Evolutionary conservation across 2,329 filamentous ascomycete species (phyloP), one percentile per base, ranked within the genome.

Genomic region (Penicillium fuscoglaucum): DNA sequence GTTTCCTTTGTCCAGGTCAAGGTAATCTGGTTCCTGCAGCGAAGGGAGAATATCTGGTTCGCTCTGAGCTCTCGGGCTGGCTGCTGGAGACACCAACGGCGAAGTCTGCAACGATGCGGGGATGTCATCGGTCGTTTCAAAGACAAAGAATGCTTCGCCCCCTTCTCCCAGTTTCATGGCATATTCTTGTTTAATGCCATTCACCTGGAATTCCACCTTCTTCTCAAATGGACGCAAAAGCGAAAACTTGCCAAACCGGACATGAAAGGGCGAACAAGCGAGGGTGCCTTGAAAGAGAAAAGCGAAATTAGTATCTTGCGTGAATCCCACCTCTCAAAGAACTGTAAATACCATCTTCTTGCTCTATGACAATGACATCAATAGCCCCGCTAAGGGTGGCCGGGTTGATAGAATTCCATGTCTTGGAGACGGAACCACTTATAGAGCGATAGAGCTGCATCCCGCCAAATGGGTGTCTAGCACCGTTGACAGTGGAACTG

Each of bases 331-430:
- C 12, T n/a, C 19, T 21, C 9, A 10, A 8, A 39, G 4, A 17
- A 19, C 24, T 13, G 39, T 21, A 60, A 73, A 80, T 82, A 79
- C 91, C 95, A 83, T 99, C 95, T 73, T 93, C 91, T 67, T 96
- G 92, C 77, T 99, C 92, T 59, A 99, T 92, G 55, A 99, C 93
- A 67, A 99, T 96, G 68, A 98, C 93, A 83, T 99, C 95, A 79
- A 99, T 98, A 72, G 95, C 95, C 72, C 95, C 95, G 79, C 91
- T 96, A 57, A 99, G 85, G 13, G 95, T 99, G 45, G 95, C 92
- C 51, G 95, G 95, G 77, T 99, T 99, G 83, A 99, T 96, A 28
- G 93, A 97, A 78, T 99, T 99, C 95, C 95, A 99, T 76, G 95
- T 93, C 80, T 95, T 97, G 68, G 93, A 96, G 70, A 99, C 93